These are phyloP conservation scores for Tillandsia fasciculata DNA, from an alignment of 176 grass and related monocot species.

Conservation along the genomic window DNA sequence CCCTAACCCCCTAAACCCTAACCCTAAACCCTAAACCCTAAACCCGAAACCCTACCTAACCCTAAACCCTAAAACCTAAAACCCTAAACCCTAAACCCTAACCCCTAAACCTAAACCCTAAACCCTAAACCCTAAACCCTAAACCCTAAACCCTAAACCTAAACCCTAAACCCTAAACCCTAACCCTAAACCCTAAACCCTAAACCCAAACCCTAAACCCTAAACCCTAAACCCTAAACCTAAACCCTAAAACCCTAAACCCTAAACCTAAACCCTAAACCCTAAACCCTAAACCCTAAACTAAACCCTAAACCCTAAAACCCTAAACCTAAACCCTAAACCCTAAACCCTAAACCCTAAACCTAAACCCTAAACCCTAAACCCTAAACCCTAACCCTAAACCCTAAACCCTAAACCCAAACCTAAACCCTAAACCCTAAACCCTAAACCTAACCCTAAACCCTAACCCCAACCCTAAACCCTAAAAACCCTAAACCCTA, in stretches of 20 bases:
- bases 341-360: conserved; percentile 24
- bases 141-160: conserved; percentile 5
- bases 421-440: conserved; percentile 1
- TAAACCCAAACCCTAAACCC: background rate
- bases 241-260: conserved; percentile 3
- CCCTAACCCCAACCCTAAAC: too few species aligned
- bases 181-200: conserved; percentile 14
- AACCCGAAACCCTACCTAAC: conserved; percentile 17
- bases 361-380: conserved; percentile 22
- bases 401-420: too few species aligned
- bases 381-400: conserved; percentile 8
- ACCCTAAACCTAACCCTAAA: too few species aligned
- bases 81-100: conserved; percentile 24
- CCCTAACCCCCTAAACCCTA: conserved; percentile 1
- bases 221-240: too few species aligned
- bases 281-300: conserved; percentile 13
- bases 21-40: conserved; percentile 21
- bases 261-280: conserved; percentile 12
- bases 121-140: conserved; percentile 17
- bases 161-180: conserved; percentile 1
- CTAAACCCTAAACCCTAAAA: conserved; percentile 14
- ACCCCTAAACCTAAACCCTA: conserved; percentile 24
- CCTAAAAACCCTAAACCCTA: conserved; percentile 3
- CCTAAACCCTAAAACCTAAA: too few species aligned
- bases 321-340: conserved; percentile 16